Conservation (phyloP, 495 filamentous ascomycete species). For the Clavariopsis aquatica region DNA sequence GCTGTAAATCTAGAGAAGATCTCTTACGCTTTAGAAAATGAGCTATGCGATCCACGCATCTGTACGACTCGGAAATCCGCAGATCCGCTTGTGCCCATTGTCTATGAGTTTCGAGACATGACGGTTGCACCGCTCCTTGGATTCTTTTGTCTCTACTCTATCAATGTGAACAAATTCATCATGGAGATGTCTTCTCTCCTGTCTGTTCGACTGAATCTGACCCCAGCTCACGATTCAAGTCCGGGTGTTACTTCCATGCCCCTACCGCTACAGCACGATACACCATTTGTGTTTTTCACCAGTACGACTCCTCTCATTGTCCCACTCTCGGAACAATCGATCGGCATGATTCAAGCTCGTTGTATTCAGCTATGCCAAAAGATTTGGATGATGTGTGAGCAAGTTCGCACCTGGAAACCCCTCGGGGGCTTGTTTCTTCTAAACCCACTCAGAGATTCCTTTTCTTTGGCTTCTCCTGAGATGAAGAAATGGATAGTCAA, state of each 20-base stretch:
- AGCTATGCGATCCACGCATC: neutral
- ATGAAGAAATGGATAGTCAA: conserved; percentile 1
- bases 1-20: conserved; percentile 3
- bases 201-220: neutral
- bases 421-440: neutral
- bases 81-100: neutral
- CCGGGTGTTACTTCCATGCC: neutral
- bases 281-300: neutral
- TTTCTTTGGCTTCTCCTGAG: neutral
- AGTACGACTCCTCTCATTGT: neutral
- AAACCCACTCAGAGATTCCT: neutral
- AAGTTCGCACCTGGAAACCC: conserved; percentile 5
- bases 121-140: neutral
- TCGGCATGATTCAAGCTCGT: neutral
- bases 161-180: neutral
- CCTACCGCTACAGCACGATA: neutral
- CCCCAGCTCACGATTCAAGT: neutral
- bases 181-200: conserved; percentile 1
- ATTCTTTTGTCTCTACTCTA: neutral
- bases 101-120: neutral
- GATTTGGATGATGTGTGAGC: conserved; percentile 8
- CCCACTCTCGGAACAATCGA: neutral
- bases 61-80: neutral
- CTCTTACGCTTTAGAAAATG: neutral
- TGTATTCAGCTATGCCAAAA: neutral